Evolutionary conservation across 495 filamentous ascomycete genomes (phyloP).

Genomic region (Haplographium delicatum): DNA sequence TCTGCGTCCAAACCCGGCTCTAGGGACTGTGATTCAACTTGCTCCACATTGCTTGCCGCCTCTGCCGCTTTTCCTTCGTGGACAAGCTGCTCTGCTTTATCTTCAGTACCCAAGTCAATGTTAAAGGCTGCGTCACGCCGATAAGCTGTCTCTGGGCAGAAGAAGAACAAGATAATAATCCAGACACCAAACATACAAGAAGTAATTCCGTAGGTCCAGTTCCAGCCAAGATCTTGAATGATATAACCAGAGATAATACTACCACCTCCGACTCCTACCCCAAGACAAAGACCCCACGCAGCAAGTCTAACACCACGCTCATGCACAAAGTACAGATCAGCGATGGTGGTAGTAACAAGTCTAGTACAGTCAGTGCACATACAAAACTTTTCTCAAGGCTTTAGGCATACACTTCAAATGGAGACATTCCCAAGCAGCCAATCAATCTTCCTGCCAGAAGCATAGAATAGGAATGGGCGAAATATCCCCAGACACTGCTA

Average conservation of each 20-base stretch:
- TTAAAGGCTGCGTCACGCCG: conserved; percentile 57
- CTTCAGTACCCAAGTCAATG: conserved; percentile 42
- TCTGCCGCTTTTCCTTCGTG: neutral
- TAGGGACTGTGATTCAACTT: neutral
- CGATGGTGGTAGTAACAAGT: conserved; percentile 68
- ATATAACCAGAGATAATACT: conserved; percentile 6
- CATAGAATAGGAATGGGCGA: neutral
- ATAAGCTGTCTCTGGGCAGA: conserved; percentile 80
- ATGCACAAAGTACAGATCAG: conserved; percentile 70
- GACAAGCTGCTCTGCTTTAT: neutral
- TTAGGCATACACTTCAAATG: conserved; percentile 4
- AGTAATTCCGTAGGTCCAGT: conserved; percentile 5
- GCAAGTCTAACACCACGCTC: conserved; percentile 50
- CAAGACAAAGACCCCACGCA: conserved; percentile 50
- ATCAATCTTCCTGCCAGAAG: neutral
- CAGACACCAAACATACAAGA: conserved; percentile 40
- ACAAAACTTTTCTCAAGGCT: too few relatives aligned
- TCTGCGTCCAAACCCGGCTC: too few relatives aligned
- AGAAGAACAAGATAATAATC: conserved; percentile 61
- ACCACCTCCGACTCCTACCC: neutral
- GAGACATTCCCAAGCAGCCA: conserved; percentile 6
- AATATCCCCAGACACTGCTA: conserved; percentile 68
- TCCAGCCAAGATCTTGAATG: conserved; percentile 6
- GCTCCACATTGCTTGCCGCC: neutral
- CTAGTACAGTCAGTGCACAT: conserved; percentile 29